These are phyloP conservation scores for Suillus subalutaceus DNA, from an alignment of 768 basidiomycete genomes.

Conservation along the genomic window DNA sequence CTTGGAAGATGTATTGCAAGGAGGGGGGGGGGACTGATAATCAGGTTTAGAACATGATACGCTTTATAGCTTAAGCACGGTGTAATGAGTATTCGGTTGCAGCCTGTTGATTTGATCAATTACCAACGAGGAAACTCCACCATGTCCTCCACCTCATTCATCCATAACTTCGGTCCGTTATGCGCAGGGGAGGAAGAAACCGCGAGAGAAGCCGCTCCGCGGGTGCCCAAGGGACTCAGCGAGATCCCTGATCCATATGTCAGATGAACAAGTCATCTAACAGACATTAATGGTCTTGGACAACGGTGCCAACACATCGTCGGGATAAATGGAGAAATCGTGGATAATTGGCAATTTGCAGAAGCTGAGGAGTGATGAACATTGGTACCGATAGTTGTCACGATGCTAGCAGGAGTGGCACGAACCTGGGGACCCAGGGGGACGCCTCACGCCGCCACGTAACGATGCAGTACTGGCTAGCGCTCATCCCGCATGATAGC, in stretches of 20 bases:
- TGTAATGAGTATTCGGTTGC: background rate
- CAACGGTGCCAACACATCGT: background rate
- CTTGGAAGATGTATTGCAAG: background rate
- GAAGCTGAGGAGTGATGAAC: background rate
- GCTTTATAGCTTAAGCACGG: background rate
- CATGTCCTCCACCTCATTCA: background rate
- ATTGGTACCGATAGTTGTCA: background rate
- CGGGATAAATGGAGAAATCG: background rate
- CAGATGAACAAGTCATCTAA: background rate
- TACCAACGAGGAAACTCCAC: background rate
- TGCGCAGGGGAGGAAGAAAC: background rate
- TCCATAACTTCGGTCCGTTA: background rate
- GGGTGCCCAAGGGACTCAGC: too few relatives aligned
- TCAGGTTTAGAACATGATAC: background rate
- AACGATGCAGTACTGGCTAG: background rate
- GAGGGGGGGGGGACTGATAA: background rate
- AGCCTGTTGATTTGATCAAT: too few relatives aligned
- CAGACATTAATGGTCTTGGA: background rate
- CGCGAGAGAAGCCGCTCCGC: background rate
- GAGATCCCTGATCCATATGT: background rate
- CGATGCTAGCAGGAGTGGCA: background rate
- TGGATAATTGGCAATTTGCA: background rate
- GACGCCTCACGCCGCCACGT: background rate
- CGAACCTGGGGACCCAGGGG: background rate
- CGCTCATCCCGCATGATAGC: background rate